Evolutionary conservation across 192 early-diverging fungal genomes (phyloP).

Genomic region (Linnemannia exigua): DNA sequence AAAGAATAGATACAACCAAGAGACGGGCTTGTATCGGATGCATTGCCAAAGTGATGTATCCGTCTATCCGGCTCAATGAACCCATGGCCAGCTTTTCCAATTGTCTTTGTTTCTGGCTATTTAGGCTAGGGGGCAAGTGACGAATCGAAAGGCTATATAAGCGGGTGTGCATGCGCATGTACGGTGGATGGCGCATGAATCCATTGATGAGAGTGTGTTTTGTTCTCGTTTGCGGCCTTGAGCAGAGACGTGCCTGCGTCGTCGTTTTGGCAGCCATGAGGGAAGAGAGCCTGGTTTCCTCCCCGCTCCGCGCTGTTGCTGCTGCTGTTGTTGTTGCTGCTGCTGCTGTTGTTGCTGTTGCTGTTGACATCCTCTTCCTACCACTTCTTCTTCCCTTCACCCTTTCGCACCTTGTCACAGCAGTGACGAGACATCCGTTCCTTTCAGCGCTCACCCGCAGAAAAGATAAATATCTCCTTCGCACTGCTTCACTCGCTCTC

Average conservation of each 20-base stretch:
- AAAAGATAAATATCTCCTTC: no score
- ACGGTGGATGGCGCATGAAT: no score
- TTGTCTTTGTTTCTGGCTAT: background rate
- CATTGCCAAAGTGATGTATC: background rate
- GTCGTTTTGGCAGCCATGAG: no score
- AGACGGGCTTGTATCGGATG: background rate
- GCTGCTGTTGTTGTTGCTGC: no score
- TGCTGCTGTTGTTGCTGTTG: no score
- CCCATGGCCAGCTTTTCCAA: background rate
- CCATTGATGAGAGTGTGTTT: no score
- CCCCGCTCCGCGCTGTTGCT: background rate
- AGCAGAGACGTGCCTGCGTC: no score
- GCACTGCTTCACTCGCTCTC: no score
- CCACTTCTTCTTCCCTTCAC: background rate
- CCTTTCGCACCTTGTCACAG: background rate
- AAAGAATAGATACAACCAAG: background rate
- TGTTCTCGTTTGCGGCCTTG: no score
- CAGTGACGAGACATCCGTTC: background rate
- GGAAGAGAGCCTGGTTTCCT: background rate
- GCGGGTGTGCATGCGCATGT: no score
- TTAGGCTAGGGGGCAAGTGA: no score
- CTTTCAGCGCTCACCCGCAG: background rate
- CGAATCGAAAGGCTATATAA: no score
- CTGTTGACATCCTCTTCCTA: background rate
- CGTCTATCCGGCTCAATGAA: conserved; percentile 8